phyloP scores from a whole-genome alignment of 768 basidiomycete genomes.

The Kwoniella heveanensis region DNA sequence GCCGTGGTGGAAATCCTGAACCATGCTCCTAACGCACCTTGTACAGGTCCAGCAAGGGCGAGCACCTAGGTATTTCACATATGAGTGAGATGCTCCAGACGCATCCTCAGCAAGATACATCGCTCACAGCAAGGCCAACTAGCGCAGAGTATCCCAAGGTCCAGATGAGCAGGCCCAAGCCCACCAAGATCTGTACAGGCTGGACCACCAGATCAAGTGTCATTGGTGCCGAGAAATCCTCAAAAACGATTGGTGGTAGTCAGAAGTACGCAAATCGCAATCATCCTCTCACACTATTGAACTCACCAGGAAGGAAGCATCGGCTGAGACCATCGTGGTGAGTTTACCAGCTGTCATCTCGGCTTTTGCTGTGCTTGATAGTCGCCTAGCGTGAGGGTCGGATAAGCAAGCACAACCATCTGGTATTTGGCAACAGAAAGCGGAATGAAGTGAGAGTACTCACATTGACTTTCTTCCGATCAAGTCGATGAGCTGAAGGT shows the following conservation, averaged over 20 bases:
- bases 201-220: conserved; percentile 28
- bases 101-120: too few species aligned
- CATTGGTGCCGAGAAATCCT: conserved; percentile 32
- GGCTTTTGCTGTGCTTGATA: conserved; percentile 65
- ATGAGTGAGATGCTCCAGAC: too few species aligned
- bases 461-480: background rate
- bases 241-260: background rate
- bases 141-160: conserved; percentile 73
- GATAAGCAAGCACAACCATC: background rate
- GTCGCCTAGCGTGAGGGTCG: conserved; percentile 55
- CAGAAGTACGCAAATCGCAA: background rate
- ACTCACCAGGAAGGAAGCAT: conserved; percentile 16
- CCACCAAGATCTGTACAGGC: conserved; percentile 63
- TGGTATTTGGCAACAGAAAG: background rate
- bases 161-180: conserved; percentile 65
- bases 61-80: conserved; percentile 54
- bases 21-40: conserved; percentile 48
- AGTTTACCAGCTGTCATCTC: conserved; percentile 69
- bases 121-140: conserved; percentile 58
- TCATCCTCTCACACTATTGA: too few species aligned
- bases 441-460: background rate
- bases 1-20: too few species aligned
- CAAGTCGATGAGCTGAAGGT: background rate
- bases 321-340: conserved; percentile 67
- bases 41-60: conserved; percentile 65